phyloP scores from a whole-genome alignment of 163 green algal species.

The Prototheca cutis region DNA sequence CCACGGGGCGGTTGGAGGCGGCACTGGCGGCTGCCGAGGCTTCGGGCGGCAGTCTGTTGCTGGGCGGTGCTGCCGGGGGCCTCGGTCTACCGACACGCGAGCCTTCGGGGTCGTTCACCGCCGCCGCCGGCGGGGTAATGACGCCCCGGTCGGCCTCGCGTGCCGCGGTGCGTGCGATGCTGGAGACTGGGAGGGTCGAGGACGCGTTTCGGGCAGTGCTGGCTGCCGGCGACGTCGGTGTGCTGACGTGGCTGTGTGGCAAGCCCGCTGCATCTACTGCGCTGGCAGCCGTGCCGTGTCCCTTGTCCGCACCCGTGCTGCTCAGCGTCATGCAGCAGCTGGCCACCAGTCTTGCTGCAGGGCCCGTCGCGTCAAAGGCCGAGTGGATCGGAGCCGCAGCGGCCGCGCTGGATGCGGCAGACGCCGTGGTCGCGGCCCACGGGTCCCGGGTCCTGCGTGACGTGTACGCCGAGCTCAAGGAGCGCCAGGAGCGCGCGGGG shows the following conservation, averaged over 20 bases:
- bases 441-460: constrained; percentile 37
- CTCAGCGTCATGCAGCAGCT: constrained; percentile 75
- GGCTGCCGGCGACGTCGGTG: constrained; percentile 36
- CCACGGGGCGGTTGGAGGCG: neutral
- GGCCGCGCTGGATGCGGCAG: constrained; percentile 38
- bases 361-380: constrained; percentile 36
- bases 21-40: too few species aligned
- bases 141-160: neutral
- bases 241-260: constrained; percentile 65
- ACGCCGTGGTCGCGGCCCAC: constrained; percentile 41
- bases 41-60: too few species aligned
- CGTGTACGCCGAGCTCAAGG: constrained; percentile 27
- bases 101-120: too few species aligned
- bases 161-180: constrained; percentile 17
- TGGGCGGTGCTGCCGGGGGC: too few species aligned
- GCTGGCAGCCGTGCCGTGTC: constrained; percentile 12
- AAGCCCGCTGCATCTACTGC: constrained; percentile 26
- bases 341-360: constrained; percentile 33
- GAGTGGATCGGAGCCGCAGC: constrained; percentile 54
- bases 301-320: constrained; percentile 48
- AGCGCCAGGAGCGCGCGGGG: too few species aligned
- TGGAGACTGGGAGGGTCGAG: constrained; percentile 44
- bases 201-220: constrained; percentile 64
- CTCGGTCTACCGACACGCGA: too few species aligned
- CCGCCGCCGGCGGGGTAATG: neutral